A percentile compares a stretch with the other conserved stretches of the same genome.
Evolutionary conservation across 164 flowering plant genomes (phyloP).

Genomic region (Litsea cubeba): DNA sequence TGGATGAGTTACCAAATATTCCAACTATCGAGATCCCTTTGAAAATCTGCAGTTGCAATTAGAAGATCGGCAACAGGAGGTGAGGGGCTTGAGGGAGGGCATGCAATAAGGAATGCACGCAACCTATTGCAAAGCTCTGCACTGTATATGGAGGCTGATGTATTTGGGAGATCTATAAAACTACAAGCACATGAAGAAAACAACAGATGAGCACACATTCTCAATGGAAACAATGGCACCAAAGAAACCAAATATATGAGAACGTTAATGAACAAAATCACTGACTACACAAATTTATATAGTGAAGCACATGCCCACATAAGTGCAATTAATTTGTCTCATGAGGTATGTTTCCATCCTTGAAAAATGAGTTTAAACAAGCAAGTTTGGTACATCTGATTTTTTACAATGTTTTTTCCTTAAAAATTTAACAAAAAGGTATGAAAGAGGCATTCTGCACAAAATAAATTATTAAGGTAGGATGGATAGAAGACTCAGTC

Average conservation of each 20-base stretch:
- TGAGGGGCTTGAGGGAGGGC: slow-evolving; percentile 86
- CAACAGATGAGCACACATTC: neutral
- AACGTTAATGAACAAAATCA: too few species aligned
- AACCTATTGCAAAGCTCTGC: slow-evolving; percentile 75
- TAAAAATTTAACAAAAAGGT: too few species aligned
- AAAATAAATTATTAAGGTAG: too few species aligned
- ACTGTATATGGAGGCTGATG: slow-evolving; percentile 81
- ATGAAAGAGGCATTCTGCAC: too few species aligned
- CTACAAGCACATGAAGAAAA: slow-evolving; percentile 39
- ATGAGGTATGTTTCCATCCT: too few species aligned
- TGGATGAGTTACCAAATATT: slow-evolving; percentile 50
- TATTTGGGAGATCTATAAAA: slow-evolving; percentile 82
- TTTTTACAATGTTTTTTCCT: too few species aligned
- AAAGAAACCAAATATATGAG: neutral
- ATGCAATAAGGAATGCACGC: slow-evolving; percentile 81
- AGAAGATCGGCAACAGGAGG: slow-evolving; percentile 83
- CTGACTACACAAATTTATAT: too few species aligned
- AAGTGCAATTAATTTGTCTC: too few species aligned
- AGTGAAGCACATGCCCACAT: too few species aligned
- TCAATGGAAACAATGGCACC: neutral
- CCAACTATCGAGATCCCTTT: slow-evolving; percentile 79
- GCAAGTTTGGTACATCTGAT: too few species aligned
- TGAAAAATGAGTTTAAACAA: too few species aligned
- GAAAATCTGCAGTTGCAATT: slow-evolving; percentile 79
- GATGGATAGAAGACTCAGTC: too few species aligned